Evolutionary conservation across 2,329 filamentous ascomycete species (phyloP), one percentile per base, ranked within the genome.

Genomic region (Aspergillus sp.): DNA sequence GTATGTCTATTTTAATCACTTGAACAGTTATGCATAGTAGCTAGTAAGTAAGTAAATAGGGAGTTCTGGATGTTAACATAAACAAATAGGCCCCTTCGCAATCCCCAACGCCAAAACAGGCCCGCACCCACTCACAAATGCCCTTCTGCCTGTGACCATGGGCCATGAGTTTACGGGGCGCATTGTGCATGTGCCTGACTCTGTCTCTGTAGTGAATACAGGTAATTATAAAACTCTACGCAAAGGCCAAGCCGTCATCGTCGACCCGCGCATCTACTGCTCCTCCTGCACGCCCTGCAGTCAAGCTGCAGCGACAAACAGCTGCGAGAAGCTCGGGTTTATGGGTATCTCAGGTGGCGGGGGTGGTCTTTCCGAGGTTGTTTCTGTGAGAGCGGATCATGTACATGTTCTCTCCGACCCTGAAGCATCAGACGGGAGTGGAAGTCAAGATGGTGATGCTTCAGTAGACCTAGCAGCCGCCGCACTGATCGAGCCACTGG

Each of bases 261-360:
- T 62, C 37, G 60, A 62, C 39, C 57, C 60, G 9, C 57, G 57
- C n/a, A 48, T 52, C 31, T 62, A 55, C 55, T 62, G 60, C 40
- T 37, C 37, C 2, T 44, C 39, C 14, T 62, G 60, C 35, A 40
- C 37, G 3, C 27, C 57, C 14, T 62, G 60, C 51, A 19, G 12
- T 4, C 50, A 46, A 4, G 37, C 47, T 2, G 41, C 49, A 9
- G 27, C 27, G 27, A 59, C 60, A 12, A 59, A 62, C 54, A 52
- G 51, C 47, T 62, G 60, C 48, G 41, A 57, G 21, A 43, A 8
- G 1, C 46, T 57, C 39, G 60, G 60, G 1, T 62, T 59, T n/a
- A 17, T 59, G 5, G 60, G 60, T 1, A 43, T 62, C n/a, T 62
- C 60, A 11, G 60, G 60, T 0, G 51, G 60, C 2, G 60, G 60